Evolutionary conservation across 345 rosid species (phyloP), one percentile per base, ranked within the genome.

Genomic region (Linum trigynum): DNA sequence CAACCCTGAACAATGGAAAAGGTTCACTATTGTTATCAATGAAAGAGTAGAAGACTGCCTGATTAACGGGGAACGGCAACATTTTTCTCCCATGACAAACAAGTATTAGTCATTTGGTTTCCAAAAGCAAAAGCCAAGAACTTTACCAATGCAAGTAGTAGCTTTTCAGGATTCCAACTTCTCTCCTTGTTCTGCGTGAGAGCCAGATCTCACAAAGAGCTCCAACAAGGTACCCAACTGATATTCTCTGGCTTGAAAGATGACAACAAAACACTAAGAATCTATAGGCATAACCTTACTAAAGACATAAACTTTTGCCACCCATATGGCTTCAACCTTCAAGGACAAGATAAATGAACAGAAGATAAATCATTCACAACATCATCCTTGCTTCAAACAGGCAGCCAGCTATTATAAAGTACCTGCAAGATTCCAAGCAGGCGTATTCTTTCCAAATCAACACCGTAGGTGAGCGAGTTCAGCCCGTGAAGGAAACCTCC

Each of bases 351-450:
- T 23, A 23, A 23, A 23, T 23, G 32, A 23, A 23, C 32, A 23
- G 32, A 23, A 23, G 32, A 23, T 23, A 23, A 23, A 23, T 23
- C 32, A 23, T 23, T 23, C 32, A 23, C 32, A 23, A 23, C 32
- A 23, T 23, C 32, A 23, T 23, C n/a, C 40, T 39, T 39, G 4
- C 50, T 60, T 4, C 9, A 61, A 48, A 59, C 1, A 39, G 39
- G 36, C 45, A 11, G 42, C 11, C 2, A 41, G 39, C 14, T 23
- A 51, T 38, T 57, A 8, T 2, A 23, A 23, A 23, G 32, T 57
- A 81, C 84, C 84, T 81, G 84, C 72, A 81, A 66, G 68, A 81
- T 78, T 51, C 84, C 84, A 58, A 75, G 73, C 82, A 79, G 78
- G 7, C 84, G 84, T 70, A 81, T 73, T 57, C 62, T 71, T 68